These are phyloP conservation scores for Suillus variegatus DNA, from an alignment of 768 basidiomycete species.

Conservation along the genomic window DNA sequence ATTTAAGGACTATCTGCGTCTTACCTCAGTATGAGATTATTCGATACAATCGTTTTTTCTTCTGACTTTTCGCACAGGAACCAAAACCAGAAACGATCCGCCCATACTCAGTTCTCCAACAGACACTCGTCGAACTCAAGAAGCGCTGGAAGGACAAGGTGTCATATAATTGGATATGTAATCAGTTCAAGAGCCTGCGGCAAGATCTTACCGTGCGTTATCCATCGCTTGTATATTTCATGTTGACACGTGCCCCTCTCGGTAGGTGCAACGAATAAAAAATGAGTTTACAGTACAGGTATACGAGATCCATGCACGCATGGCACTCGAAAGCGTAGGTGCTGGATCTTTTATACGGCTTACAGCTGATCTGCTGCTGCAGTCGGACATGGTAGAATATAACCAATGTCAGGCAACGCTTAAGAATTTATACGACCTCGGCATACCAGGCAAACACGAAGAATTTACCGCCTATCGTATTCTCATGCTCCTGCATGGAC, in stretches of 20 bases:
- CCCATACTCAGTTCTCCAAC: slow-evolving; percentile 79
- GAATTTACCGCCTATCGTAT: slow-evolving; percentile 99
- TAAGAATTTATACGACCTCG: slow-evolving; percentile 88
- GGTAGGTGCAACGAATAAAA: slow-evolving; percentile 96
- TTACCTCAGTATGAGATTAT: slow-evolving; percentile 71
- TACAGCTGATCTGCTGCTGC: slow-evolving; percentile 19
- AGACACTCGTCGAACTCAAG: slow-evolving; percentile 86
- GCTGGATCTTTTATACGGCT: slow-evolving; percentile 14
- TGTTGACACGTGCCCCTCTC: slow-evolving; percentile 12
- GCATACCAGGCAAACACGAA: slow-evolving; percentile 88
- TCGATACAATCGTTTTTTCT: slow-evolving; percentile 2
- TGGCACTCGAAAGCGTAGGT: slow-evolving; percentile 89
- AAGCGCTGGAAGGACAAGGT: slow-evolving; percentile 80
- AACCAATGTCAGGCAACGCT: slow-evolving; percentile 96
- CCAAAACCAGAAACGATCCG: slow-evolving; percentile 94
- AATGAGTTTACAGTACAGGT: slow-evolving; percentile 97
- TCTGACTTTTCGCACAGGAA: slow-evolving; percentile 58
- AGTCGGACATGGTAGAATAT: slow-evolving; percentile 99
- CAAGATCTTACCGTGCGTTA: slow-evolving; percentile 93
- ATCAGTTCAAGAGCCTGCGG: slow-evolving; percentile 95
- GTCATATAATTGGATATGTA: slow-evolving; percentile 89
- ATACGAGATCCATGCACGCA: slow-evolving; percentile 97
- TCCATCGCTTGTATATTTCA: slow-evolving; percentile 14
- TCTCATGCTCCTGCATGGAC: slow-evolving; percentile 91
- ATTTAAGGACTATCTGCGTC: slow-evolving; percentile 94